Base-by-base conservation (phyloP, 2,329 filamentous ascomycete species). In the Diaporthe eres region DNA sequence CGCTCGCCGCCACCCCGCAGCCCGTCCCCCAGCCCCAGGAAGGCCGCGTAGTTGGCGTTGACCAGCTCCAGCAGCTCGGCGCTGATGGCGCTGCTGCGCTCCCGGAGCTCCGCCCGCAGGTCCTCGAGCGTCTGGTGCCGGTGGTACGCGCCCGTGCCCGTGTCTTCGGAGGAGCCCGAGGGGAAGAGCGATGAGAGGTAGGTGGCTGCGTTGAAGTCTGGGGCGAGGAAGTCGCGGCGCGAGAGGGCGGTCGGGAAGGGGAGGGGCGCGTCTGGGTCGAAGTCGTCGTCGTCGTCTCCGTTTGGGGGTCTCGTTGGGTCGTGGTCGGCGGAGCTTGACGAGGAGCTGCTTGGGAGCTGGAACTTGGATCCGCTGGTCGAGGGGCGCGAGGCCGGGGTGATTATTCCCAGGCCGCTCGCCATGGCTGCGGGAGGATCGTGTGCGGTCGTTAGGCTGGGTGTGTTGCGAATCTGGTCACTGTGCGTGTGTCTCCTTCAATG, bases 121-220 rank as follows among this genome's bases (percentile, higher is more conserved):
- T 99, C 97, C 82, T 98, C 96, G 65, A 99, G 94, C 0, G 96
- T 98, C 84, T 99, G 97, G 84, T 99, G 97, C 1, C 97, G 94
- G 82, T 97, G 92, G 25, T 55, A 25, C 19, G 74, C 58, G 2
- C 68, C 61, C 51, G 61, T 34, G 15, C 37, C 65, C 19, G 74
- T 61, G 60, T n/a, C 61, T 17, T 67, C 61, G 8, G 68, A 31
- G 15, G 92, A 91, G 0, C 80, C 81, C 1, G 79, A 78, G 13
- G 80, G 80, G 68, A 81, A 82, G 1, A 84, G 78, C 0, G 79
- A 80, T 1, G 85, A 95, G 63, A 99, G 93, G 83, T 98, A 99
- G 2, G 87, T 87, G 2, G 94, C 91, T 0, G 97, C 93, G 77
- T 95, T 92, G 84, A 99, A 99, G 79, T 92, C 85, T 4, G 91